Evolutionary conservation across 805 yeast genomes (phyloP).

Genomic region (Barnettozyma populi): DNA sequence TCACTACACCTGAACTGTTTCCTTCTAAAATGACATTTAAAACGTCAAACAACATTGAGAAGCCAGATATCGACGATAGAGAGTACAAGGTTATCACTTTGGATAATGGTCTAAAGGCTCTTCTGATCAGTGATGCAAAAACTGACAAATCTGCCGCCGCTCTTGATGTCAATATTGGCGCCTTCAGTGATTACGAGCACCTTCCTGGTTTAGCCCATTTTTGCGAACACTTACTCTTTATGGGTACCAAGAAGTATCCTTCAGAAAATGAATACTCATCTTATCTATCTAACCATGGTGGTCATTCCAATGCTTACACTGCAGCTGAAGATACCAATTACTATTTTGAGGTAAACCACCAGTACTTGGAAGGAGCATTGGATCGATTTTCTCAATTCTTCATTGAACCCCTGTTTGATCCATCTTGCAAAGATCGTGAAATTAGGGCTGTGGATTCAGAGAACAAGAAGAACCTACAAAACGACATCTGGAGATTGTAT

Average conservation of each 20-base stretch:
- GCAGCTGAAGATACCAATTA: conserved; percentile 86
- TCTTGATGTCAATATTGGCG: conserved; percentile 71
- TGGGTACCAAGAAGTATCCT: conserved; percentile 79
- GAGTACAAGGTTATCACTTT: conserved; percentile 60
- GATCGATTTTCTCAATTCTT: conserved; percentile 94
- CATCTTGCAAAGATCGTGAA: conserved; percentile 82
- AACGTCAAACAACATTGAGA: conserved; percentile 27
- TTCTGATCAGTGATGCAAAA: conserved; percentile 61
- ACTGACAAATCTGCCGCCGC: conserved; percentile 79
- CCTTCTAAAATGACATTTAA: conserved; percentile 14
- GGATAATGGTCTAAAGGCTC: conserved; percentile 51
- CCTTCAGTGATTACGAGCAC: conserved; percentile 60
- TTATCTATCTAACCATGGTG: conserved; percentile 78
- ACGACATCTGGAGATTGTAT: conserved; percentile 81
- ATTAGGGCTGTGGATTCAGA: conserved; percentile 94
- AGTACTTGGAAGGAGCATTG: conserved; percentile 76
- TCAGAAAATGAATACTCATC: conserved; percentile 72
- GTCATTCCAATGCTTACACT: conserved; percentile 89
- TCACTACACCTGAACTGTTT: neutral
- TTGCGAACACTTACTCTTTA: conserved; percentile 65
- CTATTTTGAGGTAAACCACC: conserved; percentile 77
- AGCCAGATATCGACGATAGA: conserved; percentile 63
- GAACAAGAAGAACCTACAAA: conserved; percentile 89
- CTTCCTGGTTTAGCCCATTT: conserved; percentile 79
- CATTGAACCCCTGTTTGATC: conserved; percentile 70